Percentiles rank a stretch among this genome's conserved stretches.
Evolutionary conservation across 768 basidiomycete genomes (phyloP).

Genomic region (Crucibulum laeve): DNA sequence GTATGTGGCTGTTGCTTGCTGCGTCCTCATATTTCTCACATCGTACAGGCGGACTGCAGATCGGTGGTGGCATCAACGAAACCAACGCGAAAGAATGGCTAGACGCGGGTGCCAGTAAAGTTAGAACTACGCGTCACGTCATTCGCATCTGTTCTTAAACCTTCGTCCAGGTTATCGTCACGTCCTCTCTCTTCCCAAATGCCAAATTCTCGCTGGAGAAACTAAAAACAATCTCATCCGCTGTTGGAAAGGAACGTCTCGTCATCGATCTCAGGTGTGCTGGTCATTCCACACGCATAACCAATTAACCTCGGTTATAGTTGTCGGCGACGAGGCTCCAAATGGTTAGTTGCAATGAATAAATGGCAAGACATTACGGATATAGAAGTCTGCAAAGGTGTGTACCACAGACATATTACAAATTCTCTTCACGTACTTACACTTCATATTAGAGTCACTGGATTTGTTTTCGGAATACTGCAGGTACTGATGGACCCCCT

Average conservation of each 20-base stretch:
- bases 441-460: conserved; percentile 57
- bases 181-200: conserved; percentile 90
- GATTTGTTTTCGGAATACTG: conserved; percentile 75
- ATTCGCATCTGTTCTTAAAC: conserved; percentile 5
- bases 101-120: conserved; percentile 88
- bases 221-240: conserved; percentile 53
- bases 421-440: not conserved
- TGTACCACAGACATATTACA: conserved; percentile 3
- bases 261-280: conserved; percentile 92
- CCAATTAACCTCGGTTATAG: conserved; percentile 31
- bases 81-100: conserved; percentile 84
- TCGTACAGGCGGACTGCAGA: conserved; percentile 67
- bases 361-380: conserved; percentile 98
- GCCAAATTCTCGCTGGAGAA: conserved; percentile 74
- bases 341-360: conserved; percentile 97
- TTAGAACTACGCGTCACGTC: conserved; percentile 4
- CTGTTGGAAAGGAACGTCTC: conserved; percentile 78
- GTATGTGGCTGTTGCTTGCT: conserved; percentile 26
- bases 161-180: conserved; percentile 82
- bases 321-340: conserved; percentile 71
- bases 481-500: conserved; percentile 39
- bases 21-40: conserved; percentile 7
- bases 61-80: conserved; percentile 90
- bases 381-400: conserved; percentile 85
- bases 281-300: not conserved